Base-by-base conservation (phyloP, 768 basidiomycete species). In the Boletales sp. region DNA sequence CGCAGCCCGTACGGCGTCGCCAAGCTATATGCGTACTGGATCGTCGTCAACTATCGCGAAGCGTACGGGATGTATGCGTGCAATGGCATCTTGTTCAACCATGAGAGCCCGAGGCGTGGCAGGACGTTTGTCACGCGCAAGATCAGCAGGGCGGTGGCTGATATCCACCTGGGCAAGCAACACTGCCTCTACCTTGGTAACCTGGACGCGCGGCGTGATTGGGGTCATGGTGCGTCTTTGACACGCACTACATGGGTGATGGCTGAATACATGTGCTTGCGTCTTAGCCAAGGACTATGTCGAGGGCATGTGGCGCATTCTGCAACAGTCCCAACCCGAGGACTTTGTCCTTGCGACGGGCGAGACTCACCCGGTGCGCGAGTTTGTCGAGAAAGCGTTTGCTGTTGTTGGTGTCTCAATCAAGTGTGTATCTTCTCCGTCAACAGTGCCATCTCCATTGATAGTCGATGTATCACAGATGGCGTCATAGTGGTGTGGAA, bases 241-340 rank as follows among this genome's bases (percentile, higher is more conserved):
- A 30, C 43, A 19, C 17, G 29, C 8, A 31, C 9, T 15, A 24
- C 11, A 10, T 12, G 29, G 35, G 13, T 10, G 27, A 17, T 44
- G 14, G 40, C 45, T 62, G 43, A 61, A 31, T 43, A 24, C 41
- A 40, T 45, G 39, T 24, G 18, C 36, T 15, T 37, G 27, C n/a
- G 15, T 44, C 34, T 18, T 52, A 90, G 88, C 88, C 43, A 83
- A 81, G 52, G 89, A 92, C 67, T 97, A 95, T 66, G 87, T 97
- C 10, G 94, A 97, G 71, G 94, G 94, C 36, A 97, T 97, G 94
- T 97, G 94, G 93, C 78, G 79, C 63, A 93, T 98, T 83, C 83
- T 97, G 40, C 94, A 98, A 69, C 92, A 95, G 69, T 75, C 84
- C 8, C 52, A 61, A 18, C 73, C 94, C 1, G 83, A 93, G 10